phyloP scores from a whole-genome alignment of 805 yeast species.

The Yarrowia sp. region DNA sequence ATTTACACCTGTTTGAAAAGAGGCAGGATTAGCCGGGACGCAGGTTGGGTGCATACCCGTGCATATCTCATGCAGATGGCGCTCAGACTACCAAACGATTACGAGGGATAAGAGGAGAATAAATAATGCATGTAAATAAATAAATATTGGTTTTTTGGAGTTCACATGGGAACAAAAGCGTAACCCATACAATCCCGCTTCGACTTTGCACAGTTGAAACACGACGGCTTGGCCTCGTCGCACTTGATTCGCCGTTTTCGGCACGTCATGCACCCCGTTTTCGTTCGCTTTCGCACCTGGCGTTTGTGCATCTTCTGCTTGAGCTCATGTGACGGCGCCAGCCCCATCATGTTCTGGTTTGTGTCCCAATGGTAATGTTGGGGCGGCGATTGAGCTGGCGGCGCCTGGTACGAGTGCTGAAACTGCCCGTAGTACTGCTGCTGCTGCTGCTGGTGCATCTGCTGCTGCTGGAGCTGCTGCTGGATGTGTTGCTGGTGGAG shows the following conservation, averaged over 20 bases:
- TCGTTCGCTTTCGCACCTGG: conserved; percentile 51
- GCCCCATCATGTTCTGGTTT: background rate
- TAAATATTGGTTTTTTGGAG: background rate
- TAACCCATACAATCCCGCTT: conserved; percentile 69
- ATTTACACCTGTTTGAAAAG: too few relatives aligned
- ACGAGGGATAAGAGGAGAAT: background rate
- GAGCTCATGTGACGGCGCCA: conserved; percentile 2
- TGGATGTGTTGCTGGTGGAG: conserved; percentile 1
- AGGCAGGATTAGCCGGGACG: too few relatives aligned
- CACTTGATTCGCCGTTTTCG: conserved; percentile 70
- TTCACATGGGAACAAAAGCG: conserved; percentile 35
- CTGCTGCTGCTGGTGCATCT: conserved; percentile 9
- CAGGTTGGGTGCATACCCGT: too few relatives aligned
- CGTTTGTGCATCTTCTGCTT: conserved; percentile 21
- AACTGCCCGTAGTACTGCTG: background rate
- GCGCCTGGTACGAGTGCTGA: background rate
- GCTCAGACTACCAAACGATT: too few relatives aligned
- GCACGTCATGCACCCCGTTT: conserved; percentile 76
- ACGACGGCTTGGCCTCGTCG: conserved; percentile 69
- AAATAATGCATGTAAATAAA: conserved; percentile 10
- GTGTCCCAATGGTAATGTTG: conserved; percentile 12
- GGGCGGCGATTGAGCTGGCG: background rate
- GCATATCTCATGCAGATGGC: too few relatives aligned
- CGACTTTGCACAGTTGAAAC: conserved; percentile 64
- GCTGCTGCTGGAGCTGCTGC: conserved; percentile 11